phyloP scores from a whole-genome alignment of 208 protist species.

The Leishmania tarentolae region DNA sequence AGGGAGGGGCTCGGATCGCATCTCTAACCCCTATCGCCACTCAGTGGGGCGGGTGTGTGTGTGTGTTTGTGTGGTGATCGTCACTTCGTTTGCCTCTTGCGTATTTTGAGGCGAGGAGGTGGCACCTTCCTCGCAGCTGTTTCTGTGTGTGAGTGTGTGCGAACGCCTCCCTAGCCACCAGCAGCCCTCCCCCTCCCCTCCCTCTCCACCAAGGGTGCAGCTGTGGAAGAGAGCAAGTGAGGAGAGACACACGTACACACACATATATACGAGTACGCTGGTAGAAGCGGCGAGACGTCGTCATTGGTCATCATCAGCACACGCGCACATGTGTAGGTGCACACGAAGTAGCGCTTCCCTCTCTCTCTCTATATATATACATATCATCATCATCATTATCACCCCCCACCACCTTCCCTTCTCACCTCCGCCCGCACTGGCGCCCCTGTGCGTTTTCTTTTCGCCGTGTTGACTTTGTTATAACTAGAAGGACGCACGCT shows the following conservation, averaged over 20 bases:
- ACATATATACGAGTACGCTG: background rate
- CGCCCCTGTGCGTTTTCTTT: background rate
- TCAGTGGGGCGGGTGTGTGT: background rate
- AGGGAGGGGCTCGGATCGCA: background rate
- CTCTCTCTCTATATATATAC: background rate
- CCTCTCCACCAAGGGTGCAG: too few relatives aligned
- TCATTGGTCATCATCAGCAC: background rate
- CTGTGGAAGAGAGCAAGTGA: background rate
- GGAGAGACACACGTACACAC: background rate
- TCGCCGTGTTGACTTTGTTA: background rate
- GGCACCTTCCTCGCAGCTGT: background rate
- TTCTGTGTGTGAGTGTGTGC: background rate
- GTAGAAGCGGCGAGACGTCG: background rate
- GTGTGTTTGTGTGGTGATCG: background rate
- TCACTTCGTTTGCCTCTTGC: constrained; percentile 2
- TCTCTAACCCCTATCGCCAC: background rate
- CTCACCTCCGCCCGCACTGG: background rate
- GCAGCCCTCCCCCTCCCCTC: background rate
- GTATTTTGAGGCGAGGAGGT: background rate
- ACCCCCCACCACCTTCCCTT: background rate
- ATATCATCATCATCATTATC: background rate
- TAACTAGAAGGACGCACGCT: constrained; percentile 2
- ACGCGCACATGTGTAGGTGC: constrained; percentile 1
- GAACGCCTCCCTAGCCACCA: background rate
- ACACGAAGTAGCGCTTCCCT: background rate